phyloP scores from a whole-genome alignment of 2,329 filamentous ascomycete species.

The Nectriaceae sp. region DNA sequence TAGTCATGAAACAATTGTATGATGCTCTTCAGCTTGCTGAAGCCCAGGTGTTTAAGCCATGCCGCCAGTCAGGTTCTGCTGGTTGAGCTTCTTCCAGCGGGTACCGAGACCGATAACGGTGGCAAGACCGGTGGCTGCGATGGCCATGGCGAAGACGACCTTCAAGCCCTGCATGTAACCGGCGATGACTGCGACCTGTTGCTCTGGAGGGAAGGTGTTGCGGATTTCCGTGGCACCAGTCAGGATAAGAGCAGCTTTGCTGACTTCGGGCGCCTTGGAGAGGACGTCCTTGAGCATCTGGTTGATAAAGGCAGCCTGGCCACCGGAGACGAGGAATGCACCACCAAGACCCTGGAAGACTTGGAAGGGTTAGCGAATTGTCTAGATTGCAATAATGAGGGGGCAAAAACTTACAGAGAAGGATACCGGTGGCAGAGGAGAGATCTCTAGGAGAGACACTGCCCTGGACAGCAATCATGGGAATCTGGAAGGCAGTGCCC shows the following conservation, averaged over 20 bases:
- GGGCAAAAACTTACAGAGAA: conserved; percentile 39
- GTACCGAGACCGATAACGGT: conserved; percentile 36
- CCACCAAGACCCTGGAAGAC: conserved; percentile 54
- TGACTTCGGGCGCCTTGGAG: conserved; percentile 37
- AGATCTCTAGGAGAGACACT: conserved; percentile 44
- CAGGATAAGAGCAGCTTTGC: conserved; percentile 38
- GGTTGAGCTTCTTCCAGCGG: conserved; percentile 42
- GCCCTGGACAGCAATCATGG: conserved; percentile 52
- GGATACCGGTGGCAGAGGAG: conserved; percentile 47
- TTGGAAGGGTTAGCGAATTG: conserved; percentile 19
- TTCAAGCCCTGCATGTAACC: conserved; percentile 67
- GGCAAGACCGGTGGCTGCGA: conserved; percentile 47
- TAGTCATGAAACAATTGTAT: not conserved
- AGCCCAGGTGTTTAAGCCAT: conserved; percentile 26
- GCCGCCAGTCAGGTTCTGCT: conserved; percentile 29
- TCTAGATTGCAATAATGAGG: not conserved
- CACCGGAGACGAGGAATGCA: conserved; percentile 51
- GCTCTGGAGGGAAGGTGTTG: conserved; percentile 46
- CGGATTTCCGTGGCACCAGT: conserved; percentile 59
- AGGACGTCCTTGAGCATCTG: conserved; percentile 40
- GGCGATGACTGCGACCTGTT: conserved; percentile 53
- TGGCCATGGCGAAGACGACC: conserved; percentile 60
- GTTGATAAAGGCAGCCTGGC: conserved; percentile 50
- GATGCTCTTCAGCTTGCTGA: not conserved
- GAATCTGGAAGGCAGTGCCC: conserved; percentile 49